Evolutionary conservation across 768 basidiomycete genomes (phyloP).

Genomic region (Tricholoma matsutake): DNA sequence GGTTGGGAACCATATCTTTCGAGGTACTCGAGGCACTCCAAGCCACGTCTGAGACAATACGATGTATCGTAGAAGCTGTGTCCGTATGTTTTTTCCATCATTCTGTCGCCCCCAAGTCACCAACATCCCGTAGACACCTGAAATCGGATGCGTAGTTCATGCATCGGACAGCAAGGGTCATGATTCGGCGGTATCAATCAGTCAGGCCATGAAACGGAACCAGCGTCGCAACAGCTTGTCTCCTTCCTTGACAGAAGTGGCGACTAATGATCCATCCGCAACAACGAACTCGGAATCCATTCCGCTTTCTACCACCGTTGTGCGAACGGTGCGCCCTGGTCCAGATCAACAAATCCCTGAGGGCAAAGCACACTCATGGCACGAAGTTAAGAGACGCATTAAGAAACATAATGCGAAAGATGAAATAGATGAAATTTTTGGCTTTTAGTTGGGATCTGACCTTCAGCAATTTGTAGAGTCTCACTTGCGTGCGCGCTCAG

Average conservation of each 20-base stretch:
- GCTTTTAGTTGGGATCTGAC: slow-evolving; percentile 22
- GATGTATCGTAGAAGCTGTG: slow-evolving; percentile 25
- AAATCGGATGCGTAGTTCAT: neutral
- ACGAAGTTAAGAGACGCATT: slow-evolving; percentile 32
- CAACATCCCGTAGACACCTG: neutral
- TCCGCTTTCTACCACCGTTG: neutral
- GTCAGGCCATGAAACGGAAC: neutral
- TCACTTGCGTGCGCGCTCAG: neutral
- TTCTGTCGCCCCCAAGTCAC: neutral
- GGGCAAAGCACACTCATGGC: neutral
- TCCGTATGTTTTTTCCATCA: slow-evolving; percentile 25
- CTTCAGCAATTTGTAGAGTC: neutral
- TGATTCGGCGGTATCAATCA: neutral
- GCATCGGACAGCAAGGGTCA: neutral
- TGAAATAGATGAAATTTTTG: slow-evolving; percentile 74
- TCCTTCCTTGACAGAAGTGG: neutral
- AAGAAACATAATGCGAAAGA: slow-evolving; percentile 33
- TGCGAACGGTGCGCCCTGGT: neutral
- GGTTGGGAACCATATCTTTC: slow-evolving; percentile 44
- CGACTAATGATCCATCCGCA: neutral
- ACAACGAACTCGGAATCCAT: neutral
- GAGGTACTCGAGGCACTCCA: slow-evolving; percentile 42
- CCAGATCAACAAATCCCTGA: neutral
- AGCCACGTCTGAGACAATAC: slow-evolving; percentile 23
- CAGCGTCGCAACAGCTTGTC: neutral